Percentiles rank a stretch among this genome's conserved stretches.
Conservation (phyloP, 345 rosid species). For the Hevea brasiliensis region DNA sequence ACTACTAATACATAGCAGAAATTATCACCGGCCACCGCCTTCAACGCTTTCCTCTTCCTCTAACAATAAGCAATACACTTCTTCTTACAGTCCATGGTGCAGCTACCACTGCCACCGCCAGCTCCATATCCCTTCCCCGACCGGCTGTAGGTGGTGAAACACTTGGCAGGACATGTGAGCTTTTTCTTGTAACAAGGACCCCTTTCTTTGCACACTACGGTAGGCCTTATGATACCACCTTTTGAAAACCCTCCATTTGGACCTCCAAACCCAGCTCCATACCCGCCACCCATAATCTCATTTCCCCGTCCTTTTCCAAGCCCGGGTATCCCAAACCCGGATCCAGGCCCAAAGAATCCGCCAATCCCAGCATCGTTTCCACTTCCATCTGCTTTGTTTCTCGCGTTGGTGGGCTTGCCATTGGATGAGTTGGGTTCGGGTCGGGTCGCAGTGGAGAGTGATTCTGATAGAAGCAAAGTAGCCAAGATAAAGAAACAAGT, state of each 20-base stretch:
- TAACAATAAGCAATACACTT: conserved; percentile 88
- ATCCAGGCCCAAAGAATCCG: conserved; percentile 50
- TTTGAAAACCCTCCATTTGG: conserved; percentile 67
- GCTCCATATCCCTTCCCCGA: conserved; percentile 91
- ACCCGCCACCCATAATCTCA: conserved; percentile 59
- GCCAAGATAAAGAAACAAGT: conserved; percentile 27
- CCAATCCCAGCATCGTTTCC: conserved; percentile 37
- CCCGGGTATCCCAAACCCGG: conserved; percentile 56
- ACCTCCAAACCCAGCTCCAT: conserved; percentile 63
- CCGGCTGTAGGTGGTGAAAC: conserved; percentile 77
- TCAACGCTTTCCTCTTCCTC: too few species aligned
- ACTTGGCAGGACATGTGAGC: conserved; percentile 90
- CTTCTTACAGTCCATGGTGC: conserved; percentile 94
- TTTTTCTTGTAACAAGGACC: conserved; percentile 85
- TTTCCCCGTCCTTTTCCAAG: conserved; percentile 48
- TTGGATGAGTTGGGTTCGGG: conserved; percentile 33
- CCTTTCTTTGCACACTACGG: conserved; percentile 65
- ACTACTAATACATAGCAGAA: not conserved
- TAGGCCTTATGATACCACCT: conserved; percentile 61
- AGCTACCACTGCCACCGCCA: conserved; percentile 96
- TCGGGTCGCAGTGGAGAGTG: conserved; percentile 40
- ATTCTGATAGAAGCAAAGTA: conserved; percentile 35
- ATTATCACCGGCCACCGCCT: conserved; percentile 14
- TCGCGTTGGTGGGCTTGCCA: conserved; percentile 19
- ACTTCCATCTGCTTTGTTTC: conserved; percentile 20